These are phyloP conservation scores for Ophiostoma novo-ulmi DNA, from an alignment of 2,329 filamentous ascomycete species.

Conservation along the genomic window DNA sequence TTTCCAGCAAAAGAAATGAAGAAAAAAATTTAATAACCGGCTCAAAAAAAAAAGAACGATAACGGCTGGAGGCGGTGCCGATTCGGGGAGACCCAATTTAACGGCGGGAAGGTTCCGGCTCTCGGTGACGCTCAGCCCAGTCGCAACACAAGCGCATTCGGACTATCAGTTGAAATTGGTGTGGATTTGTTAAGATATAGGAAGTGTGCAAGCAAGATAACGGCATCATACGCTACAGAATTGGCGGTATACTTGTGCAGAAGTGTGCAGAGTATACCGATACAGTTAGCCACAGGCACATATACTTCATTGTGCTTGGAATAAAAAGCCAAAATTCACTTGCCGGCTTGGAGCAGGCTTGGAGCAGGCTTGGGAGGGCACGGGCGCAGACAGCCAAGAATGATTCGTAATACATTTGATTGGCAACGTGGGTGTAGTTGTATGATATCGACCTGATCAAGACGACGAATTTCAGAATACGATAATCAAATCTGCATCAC, in stretches of 20 bases:
- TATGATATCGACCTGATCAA: neutral
- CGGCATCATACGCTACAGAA: neutral
- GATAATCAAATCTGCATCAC: conserved; percentile 12
- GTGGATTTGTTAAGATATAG: neutral
- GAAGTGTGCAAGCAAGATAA: neutral
- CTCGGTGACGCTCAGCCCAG: neutral
- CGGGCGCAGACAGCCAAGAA: neutral
- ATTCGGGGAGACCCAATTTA: neutral
- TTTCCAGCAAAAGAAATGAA: no score
- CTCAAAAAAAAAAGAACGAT: neutral
- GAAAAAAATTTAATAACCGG: neutral
- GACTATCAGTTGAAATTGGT: neutral
- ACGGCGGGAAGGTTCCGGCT: neutral
- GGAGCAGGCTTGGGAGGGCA: neutral
- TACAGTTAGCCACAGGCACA: neutral
- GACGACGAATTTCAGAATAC: neutral
- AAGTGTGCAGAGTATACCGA: neutral
- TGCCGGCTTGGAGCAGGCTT: neutral
- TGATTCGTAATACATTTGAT: neutral
- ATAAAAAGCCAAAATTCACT: neutral
- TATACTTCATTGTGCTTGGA: neutral
- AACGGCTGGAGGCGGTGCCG: conserved; percentile 2
- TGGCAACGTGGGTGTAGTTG: neutral
- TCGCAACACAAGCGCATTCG: neutral
- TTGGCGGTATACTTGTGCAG: neutral